Conservation (phyloP, 345 rosid species). For the Streptanthus diversifolius region DNA sequence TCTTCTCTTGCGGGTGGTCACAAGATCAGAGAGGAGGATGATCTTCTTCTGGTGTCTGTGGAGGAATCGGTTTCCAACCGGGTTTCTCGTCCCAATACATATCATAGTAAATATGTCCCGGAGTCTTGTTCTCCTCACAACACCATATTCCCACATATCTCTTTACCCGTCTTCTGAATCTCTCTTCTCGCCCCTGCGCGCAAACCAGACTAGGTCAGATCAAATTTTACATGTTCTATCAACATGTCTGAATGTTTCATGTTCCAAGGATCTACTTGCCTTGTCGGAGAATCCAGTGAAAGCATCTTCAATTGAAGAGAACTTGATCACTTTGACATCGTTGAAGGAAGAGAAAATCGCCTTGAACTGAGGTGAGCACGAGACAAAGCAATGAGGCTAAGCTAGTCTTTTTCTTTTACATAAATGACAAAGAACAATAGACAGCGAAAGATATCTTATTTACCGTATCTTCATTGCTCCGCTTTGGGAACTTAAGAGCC, state of each 20-base stretch:
- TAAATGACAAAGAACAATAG: neutral
- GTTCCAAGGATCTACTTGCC: constrained; percentile 42
- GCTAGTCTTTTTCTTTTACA: neutral
- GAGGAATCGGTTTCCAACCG: constrained; percentile 82
- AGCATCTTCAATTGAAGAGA: constrained; percentile 86
- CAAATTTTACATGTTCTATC: neutral
- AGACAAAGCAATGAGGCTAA: constrained; percentile 10
- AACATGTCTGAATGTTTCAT: neutral
- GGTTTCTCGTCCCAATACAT: constrained; percentile 99
- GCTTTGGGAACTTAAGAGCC: constrained; percentile 67
- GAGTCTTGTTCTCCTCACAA: constrained; percentile 66
- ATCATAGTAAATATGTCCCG: constrained; percentile 91
- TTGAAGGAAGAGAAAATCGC: constrained; percentile 62
- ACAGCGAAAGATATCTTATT: constrained; percentile 6
- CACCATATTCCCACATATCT: constrained; percentile 94
- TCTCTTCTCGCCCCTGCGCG: constrained; percentile 58
- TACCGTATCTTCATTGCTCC: constrained; percentile 84
- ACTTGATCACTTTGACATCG: constrained; percentile 78
- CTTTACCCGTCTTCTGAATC: constrained; percentile 71
- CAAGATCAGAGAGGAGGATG: constrained; percentile 62
- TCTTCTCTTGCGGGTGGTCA: neutral
- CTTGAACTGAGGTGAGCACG: constrained; percentile 49
- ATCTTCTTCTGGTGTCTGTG: constrained; percentile 66
- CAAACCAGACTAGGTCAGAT: constrained; percentile 23
- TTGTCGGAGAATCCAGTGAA: constrained; percentile 70